phyloP scores from a whole-genome alignment of 2,329 filamentous ascomycete species.

The Passalora sequoiae region DNA sequence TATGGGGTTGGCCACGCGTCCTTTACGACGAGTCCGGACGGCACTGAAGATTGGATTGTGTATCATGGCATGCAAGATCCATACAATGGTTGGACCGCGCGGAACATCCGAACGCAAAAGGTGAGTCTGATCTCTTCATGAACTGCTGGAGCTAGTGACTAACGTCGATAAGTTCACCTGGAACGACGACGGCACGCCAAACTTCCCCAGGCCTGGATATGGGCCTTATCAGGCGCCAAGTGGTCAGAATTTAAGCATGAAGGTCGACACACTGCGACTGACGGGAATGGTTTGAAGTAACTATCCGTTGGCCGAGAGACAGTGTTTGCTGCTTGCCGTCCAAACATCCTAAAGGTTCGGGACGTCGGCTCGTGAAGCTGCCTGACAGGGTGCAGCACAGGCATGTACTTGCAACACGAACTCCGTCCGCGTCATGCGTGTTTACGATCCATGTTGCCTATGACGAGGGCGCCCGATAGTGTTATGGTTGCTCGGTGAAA shows the following conservation, averaged over 20 bases:
- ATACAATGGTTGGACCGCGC: constrained; percentile 43
- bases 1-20: constrained; percentile 50
- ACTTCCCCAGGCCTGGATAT: constrained; percentile 47
- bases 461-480: too few relatives aligned
- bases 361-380: too few relatives aligned
- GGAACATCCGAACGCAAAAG: constrained; percentile 47
- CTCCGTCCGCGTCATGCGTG: too few relatives aligned
- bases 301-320: not conserved
- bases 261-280: constrained; percentile 17
- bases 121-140: not conserved
- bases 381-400: too few relatives aligned
- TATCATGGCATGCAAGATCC: constrained; percentile 50
- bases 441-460: too few relatives aligned
- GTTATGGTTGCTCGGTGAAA: too few relatives aligned
- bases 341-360: too few relatives aligned
- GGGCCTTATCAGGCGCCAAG: constrained; percentile 43
- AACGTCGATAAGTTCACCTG: constrained; percentile 40
- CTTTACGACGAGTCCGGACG: constrained; percentile 47
- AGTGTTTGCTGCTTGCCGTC: too few relatives aligned
- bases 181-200: constrained; percentile 45
- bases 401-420: too few relatives aligned
- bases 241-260: constrained; percentile 42
- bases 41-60: constrained; percentile 48
- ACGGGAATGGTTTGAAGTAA: not conserved
- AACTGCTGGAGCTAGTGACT: not conserved